These are phyloP conservation scores for Schizopora paradoxa DNA, from an alignment of 1,284 basidiomycete genomes.

Conservation along the genomic window DNA sequence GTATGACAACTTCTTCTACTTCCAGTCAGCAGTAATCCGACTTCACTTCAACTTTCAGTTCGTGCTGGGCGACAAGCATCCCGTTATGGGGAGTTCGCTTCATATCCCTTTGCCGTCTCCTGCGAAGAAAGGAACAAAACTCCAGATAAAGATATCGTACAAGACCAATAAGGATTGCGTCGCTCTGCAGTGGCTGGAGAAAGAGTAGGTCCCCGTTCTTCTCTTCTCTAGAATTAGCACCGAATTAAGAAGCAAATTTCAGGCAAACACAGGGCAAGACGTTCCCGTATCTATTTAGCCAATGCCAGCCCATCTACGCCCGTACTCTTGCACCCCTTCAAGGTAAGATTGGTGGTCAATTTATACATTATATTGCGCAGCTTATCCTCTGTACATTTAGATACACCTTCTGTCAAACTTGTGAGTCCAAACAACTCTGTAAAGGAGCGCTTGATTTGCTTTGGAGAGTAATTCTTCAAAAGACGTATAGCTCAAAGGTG, in stretches of 20 bases:
- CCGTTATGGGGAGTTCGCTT: constrained; percentile 70
- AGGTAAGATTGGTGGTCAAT: constrained; percentile 43
- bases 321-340: constrained; percentile 78
- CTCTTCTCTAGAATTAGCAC: neutral
- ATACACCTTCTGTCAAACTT: constrained; percentile 70
- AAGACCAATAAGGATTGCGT: constrained; percentile 74
- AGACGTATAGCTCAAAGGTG: constrained; percentile 78
- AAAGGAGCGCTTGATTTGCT: constrained; percentile 23
- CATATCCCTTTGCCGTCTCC: constrained; percentile 43
- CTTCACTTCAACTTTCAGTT: constrained; percentile 35
- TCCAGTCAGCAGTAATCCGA: constrained; percentile 9
- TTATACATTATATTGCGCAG: neutral
- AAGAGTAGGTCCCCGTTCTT: constrained; percentile 48
- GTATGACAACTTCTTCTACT: constrained; percentile 18
- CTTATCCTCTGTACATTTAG: constrained; percentile 29
- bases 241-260: constrained; percentile 7
- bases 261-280: constrained; percentile 87
- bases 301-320: constrained; percentile 91
- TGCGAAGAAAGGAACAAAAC: constrained; percentile 37
- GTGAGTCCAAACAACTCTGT: constrained; percentile 34
- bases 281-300: constrained; percentile 89
- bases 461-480: constrained; percentile 13
- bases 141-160: constrained; percentile 63
- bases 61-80: constrained; percentile 47
- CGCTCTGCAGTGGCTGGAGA: constrained; percentile 91